A percentile compares a stretch with the other conserved stretches of the same genome.
These are phyloP conservation scores for Beverwykella pulmonaria DNA, from an alignment of 495 filamentous ascomycete species.

Conservation along the genomic window DNA sequence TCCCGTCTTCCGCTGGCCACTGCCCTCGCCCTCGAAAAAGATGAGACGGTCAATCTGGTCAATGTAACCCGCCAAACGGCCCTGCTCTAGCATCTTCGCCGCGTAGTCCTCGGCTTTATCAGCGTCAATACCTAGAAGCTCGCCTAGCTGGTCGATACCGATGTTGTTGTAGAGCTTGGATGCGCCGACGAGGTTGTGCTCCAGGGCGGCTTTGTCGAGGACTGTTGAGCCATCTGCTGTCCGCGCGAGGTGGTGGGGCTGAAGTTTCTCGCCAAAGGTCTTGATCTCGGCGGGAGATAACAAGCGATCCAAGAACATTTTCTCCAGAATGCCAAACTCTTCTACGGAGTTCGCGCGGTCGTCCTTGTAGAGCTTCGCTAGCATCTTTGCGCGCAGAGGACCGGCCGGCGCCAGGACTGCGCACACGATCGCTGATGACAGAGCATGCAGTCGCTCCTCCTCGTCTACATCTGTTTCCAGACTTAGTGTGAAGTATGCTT, in stretches of 20 bases:
- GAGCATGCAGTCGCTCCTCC: conserved; percentile 78
- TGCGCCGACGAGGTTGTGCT: conserved; percentile 89
- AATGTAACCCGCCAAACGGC: conserved; percentile 79
- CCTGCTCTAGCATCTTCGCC: conserved; percentile 93
- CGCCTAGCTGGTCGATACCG: conserved; percentile 71
- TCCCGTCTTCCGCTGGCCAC: conserved; percentile 62
- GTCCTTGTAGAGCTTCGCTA: conserved; percentile 90
- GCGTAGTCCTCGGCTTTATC: conserved; percentile 90
- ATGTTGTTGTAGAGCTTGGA: conserved; percentile 92
- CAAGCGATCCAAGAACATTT: conserved; percentile 93
- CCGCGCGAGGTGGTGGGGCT: conserved; percentile 83
- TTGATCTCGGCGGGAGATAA: conserved; percentile 77
- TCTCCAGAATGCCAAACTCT: conserved; percentile 89
- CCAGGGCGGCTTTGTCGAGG: conserved; percentile 88
- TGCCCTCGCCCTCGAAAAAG: conserved; percentile 77
- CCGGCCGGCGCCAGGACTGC: conserved; percentile 94
- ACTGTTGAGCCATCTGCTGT: conserved; percentile 91
- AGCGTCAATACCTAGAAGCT: conserved; percentile 73
- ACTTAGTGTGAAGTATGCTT: conserved; percentile 84
- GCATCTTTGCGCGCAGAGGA: conserved; percentile 73
- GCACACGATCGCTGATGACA: conserved; percentile 87
- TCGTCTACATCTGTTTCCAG: conserved; percentile 76
- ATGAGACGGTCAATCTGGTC: conserved; percentile 93
- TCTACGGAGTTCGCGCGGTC: conserved; percentile 75
- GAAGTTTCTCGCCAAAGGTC: conserved; percentile 77